Conservation (phyloP, 2,329 filamentous ascomycete species). For the Paraphaeosphaeria minitans region DNA sequence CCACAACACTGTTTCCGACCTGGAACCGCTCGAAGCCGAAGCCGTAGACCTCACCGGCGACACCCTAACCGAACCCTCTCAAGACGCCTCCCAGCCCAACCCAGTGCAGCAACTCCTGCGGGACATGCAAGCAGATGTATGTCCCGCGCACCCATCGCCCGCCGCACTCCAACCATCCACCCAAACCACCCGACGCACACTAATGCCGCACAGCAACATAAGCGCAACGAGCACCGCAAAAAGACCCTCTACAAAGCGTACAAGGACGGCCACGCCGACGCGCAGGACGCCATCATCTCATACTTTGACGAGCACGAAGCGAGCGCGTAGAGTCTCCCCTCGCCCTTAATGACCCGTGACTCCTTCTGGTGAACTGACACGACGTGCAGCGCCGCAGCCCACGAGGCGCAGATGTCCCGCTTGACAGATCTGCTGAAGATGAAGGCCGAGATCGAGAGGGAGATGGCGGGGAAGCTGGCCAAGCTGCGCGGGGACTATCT, state of each 20-base stretch:
- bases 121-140: conserved; percentile 27
- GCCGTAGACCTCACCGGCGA: neutral
- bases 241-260: conserved; percentile 29
- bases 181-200: neutral
- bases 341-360: neutral
- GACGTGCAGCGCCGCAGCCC: conserved; percentile 22
- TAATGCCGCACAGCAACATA: conserved; percentile 30
- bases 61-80: conserved; percentile 10
- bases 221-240: conserved; percentile 28
- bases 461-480: conserved; percentile 26
- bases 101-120: conserved; percentile 11
- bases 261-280: conserved; percentile 10
- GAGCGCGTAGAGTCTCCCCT: conserved; percentile 30
- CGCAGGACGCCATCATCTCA: conserved; percentile 25
- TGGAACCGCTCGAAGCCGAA: conserved; percentile 9
- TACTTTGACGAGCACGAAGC: conserved; percentile 34
- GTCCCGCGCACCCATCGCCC: conserved; percentile 8
- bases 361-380: neutral
- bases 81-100: conserved; percentile 6
- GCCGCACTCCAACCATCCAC: neutral
- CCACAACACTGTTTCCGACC: no score
- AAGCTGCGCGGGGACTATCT: conserved; percentile 25
- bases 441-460: conserved; percentile 33
- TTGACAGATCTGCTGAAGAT: conserved; percentile 29
- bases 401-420: conserved; percentile 30